Evolutionary conservation across 306 rosid species (phyloP).

Genomic region (Sechiopsis laciniata): DNA sequence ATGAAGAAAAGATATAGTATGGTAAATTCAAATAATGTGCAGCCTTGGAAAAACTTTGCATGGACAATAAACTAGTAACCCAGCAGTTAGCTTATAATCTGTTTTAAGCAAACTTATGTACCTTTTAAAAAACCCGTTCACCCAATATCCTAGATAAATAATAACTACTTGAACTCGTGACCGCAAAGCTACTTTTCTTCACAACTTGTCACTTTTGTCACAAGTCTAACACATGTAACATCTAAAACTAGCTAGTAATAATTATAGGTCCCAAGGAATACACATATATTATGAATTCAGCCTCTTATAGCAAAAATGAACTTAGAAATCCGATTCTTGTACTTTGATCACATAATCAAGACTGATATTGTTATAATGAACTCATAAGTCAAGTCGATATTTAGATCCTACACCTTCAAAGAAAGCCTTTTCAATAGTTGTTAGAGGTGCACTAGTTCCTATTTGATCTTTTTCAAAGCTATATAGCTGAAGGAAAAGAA

Average conservation of each 20-base stretch:
- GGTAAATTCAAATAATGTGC: background rate
- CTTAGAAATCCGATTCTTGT: background rate
- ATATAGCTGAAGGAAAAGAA: too few relatives aligned
- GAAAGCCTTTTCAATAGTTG: too few relatives aligned
- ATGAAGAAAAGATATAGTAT: background rate
- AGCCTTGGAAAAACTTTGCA: background rate
- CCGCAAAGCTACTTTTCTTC: background rate
- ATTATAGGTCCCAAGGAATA: background rate
- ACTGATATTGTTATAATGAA: background rate
- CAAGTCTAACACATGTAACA: background rate
- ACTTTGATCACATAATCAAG: background rate
- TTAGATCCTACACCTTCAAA: too few relatives aligned
- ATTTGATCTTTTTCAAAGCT: too few relatives aligned
- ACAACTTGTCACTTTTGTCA: background rate
- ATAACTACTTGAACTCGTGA: background rate
- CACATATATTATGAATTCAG: background rate
- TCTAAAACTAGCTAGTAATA: background rate
- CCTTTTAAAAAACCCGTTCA: background rate
- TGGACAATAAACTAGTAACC: background rate
- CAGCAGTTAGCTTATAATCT: background rate
- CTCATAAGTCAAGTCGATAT: too few relatives aligned
- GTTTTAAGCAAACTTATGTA: background rate
- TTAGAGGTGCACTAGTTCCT: too few relatives aligned
- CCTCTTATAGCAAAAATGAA: background rate
- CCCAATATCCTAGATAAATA: background rate